These are phyloP conservation scores for Solanum raphanifolium DNA, from an alignment of 257 asterid genomes.

Conservation along the genomic window DNA sequence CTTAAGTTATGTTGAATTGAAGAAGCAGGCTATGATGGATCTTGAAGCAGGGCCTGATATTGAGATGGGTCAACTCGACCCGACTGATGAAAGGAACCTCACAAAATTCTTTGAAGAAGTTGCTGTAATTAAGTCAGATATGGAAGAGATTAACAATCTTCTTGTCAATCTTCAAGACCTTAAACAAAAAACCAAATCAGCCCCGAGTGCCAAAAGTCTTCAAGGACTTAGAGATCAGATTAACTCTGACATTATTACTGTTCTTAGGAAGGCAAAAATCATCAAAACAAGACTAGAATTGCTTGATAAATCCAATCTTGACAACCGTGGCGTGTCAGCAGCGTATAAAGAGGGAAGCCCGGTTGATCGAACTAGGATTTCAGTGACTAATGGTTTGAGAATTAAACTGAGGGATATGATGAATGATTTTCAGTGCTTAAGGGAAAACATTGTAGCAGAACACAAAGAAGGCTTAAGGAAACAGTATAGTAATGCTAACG, in stretches of 20 bases:
- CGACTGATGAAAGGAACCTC: constrained; percentile 39
- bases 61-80: constrained; percentile 65
- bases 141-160: constrained; percentile 57
- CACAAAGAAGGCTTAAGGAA: constrained; percentile 50
- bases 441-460: constrained; percentile 41
- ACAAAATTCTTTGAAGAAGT: constrained; percentile 57
- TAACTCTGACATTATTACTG: constrained; percentile 42
- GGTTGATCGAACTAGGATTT: constrained; percentile 51
- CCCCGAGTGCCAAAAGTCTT: constrained; percentile 42
- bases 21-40: constrained; percentile 70
- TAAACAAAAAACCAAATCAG: constrained; percentile 39
- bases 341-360: constrained; percentile 37
- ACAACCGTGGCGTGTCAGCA: constrained; percentile 19
- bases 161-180: constrained; percentile 61
- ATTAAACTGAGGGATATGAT: constrained; percentile 47
- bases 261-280: constrained; percentile 53
- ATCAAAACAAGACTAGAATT: constrained; percentile 50
- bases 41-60: constrained; percentile 40
- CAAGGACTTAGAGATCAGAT: constrained; percentile 58
- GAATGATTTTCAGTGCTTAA: constrained; percentile 60
- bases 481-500: constrained; percentile 30
- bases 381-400: constrained; percentile 61
- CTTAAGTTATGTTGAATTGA: constrained; percentile 62
- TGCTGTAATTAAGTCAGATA: constrained; percentile 38
- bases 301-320: constrained; percentile 52